These are phyloP conservation scores for Ammopiptanthus mongolicus DNA, from an alignment of 306 rosid genomes.

Conservation along the genomic window DNA sequence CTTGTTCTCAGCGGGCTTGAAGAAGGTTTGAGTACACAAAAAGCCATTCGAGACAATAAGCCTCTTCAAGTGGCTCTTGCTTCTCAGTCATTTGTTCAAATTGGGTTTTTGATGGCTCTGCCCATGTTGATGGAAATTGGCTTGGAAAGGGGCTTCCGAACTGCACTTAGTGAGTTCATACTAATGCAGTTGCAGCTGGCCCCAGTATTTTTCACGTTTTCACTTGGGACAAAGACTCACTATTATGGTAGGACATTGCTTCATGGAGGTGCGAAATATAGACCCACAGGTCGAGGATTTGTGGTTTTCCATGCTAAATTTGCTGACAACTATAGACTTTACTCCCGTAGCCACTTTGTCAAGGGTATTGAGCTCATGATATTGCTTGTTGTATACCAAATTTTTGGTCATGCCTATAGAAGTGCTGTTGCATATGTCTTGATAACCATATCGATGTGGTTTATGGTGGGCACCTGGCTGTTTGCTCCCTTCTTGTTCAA, in stretches of 20 bases:
- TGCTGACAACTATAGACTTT: conserved; percentile 50
- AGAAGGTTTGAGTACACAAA: conserved; percentile 36
- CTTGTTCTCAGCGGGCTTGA: conserved; percentile 52
- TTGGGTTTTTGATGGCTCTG: conserved; percentile 43
- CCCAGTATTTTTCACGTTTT: conserved; percentile 49
- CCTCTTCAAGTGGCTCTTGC: conserved; percentile 56
- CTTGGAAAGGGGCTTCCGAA: conserved; percentile 52
- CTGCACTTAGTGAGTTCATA: conserved; percentile 47
- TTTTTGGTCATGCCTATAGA: conserved; percentile 38
- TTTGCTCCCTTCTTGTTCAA: conserved; percentile 51
- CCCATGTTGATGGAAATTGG: conserved; percentile 59
- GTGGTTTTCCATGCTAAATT: conserved; percentile 53
- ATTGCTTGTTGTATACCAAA: conserved; percentile 39
- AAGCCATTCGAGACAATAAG: conserved; percentile 41
- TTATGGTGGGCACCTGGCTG: conserved; percentile 54
- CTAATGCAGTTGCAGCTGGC: conserved; percentile 52
- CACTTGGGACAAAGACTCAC: conserved; percentile 50
- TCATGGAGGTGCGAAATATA: conserved; percentile 52
- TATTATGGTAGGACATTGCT: conserved; percentile 51
- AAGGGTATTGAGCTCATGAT: conserved; percentile 52
- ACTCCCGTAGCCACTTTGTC: conserved; percentile 51
- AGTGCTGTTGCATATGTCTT: conserved; percentile 33
- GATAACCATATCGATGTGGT: conserved; percentile 53
- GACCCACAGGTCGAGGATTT: conserved; percentile 50
- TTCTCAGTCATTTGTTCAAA: conserved; percentile 46